phyloP scores from a whole-genome alignment of 2,329 filamentous ascomycete species.

The Fusarium tuaranense region DNA sequence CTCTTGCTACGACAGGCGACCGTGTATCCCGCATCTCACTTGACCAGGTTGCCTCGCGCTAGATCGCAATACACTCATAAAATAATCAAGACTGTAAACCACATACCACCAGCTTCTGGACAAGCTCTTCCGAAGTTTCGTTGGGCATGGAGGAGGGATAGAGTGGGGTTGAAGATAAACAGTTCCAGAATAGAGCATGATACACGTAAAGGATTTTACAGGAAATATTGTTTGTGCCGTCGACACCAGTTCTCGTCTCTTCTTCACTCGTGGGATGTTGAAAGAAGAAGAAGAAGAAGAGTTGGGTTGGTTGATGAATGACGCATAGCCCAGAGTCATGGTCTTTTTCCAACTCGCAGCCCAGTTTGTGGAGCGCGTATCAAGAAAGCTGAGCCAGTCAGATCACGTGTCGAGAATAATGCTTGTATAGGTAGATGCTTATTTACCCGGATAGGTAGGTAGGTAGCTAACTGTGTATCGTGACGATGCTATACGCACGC shows the following conservation, averaged over 20 bases:
- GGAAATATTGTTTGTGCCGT: not conserved
- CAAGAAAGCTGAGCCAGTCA: slow-evolving; percentile 6
- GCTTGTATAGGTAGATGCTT: not conserved
- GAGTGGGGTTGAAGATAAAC: slow-evolving; percentile 19
- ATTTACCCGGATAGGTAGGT: not conserved
- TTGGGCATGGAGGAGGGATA: slow-evolving; percentile 38
- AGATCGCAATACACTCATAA: not conserved
- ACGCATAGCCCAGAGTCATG: slow-evolving; percentile 33
- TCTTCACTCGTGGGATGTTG: slow-evolving; percentile 7
- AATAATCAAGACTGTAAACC: not conserved
- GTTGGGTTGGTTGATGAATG: slow-evolving; percentile 19
- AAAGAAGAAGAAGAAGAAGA: slow-evolving; percentile 8
- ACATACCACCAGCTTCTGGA: slow-evolving; percentile 48
- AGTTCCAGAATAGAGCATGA: slow-evolving; percentile 37
- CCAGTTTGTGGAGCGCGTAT: slow-evolving; percentile 21
- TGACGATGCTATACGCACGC: not conserved
- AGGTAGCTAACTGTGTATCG: not conserved
- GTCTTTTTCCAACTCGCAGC: slow-evolving; percentile 21
- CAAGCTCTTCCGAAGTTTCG: slow-evolving; percentile 37
- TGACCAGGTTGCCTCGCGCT: not conserved
- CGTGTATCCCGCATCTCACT: not conserved
- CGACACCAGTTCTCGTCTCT: not conserved
- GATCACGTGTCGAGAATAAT: slow-evolving; percentile 28
- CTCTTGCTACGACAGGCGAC: not conserved
- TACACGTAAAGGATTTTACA: slow-evolving; percentile 19